Evolutionary conservation across 345 rosid species (phyloP), one percentile per base, ranked within the genome.

Genomic region (Lumnitzera racemosa): DNA sequence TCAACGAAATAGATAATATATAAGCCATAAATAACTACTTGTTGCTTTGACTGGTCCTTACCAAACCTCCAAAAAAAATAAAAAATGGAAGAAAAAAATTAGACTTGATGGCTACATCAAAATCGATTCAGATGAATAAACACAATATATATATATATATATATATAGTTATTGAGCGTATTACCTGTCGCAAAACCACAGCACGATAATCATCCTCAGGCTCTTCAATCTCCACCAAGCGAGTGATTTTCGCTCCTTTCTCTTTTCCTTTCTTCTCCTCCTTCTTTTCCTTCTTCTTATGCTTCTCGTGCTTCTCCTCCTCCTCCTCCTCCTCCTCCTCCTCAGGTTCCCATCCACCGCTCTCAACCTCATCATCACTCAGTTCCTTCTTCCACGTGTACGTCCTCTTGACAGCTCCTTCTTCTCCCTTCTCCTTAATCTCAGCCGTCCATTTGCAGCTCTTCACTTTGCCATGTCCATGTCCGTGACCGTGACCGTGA

Each of bases 391-490:
- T 81, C 53, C 87, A 80, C 3, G 73, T 72, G 70, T 85, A 94
- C 24, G 80, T 87, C 57, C 84, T 72, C 24, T 71, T 70, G 69
- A 76, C 60, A 16, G 70, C 80, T 11, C 76, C 74, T 12, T 81
- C 76, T 66, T 83, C 82, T 17, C 71, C 85, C 75, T 83, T 83
- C 10, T 77, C 81, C 74, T 86, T 85, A 53, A 90, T 52, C 83
- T 94, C 95, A 56, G 95, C 78, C 55, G 76, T 78, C 97, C 97
- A 87, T 61, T 76, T 82, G 51, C 80, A 83, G 66, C 77, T 80
- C 65, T 72, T 83, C 78, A 63, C 62, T 53, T 64, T 80, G 48
- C 53, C 53, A 36, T 4, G 43, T 36, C 43, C 43, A 36, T 36
- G 43, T 36, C 43, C 43, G 7, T 36, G 43, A 4, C 43, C 43